Base-by-base conservation (phyloP, 164 flowering plant species). In the Tinospora cordifolia region DNA sequence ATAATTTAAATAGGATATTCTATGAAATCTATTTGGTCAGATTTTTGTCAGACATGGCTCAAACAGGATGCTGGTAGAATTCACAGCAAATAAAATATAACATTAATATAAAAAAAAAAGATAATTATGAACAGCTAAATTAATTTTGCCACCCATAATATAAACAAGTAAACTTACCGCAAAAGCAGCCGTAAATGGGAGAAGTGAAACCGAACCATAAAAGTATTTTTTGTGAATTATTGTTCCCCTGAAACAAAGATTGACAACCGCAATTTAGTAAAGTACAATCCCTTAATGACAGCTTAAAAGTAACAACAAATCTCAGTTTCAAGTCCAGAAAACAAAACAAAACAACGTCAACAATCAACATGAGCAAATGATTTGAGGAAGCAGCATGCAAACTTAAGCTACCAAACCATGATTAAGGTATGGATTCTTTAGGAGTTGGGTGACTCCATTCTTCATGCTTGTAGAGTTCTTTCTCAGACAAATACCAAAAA, bases 121-220 rank as follows among this genome's bases (percentile, higher is more conserved):
- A 19, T 36, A 39, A 51, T 51, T 19, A 8, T 6, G 12, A 39
- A 3, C 65, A 34, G 15, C 24, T 17, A 44, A 10, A 69, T 17
- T 63, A 34, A 66, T 9, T 66, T 41, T 22, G 14, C 12, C 34
- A 21, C 51, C 15, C 38, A 14, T 67, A 73, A 26, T 69, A 7
- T 36, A 26, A 54, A 69, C 6, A 13, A 26, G 12, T 19, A 67
- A 44, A 81, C 90, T 58, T 84, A 94, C 99, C 67, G 81, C 67
- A 26, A 90, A 87, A 62, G 79, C 88, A 63, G 81, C 58, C n/a
- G 91, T 86, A 68, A 94, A 62, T 12, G 99, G 99, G 72, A 94
- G 87, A 85, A 92, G 78, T 9, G 92, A n/a, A 68, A 81, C 90
- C 54, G 99, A 92, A 72, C 93, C 92, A 74, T 90, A 92, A 54